Percentiles rank a stretch among this genome's conserved stretches.
Evolutionary conservation across 192 early-diverging fungal species (phyloP).

Genomic region (Coemansia sp.): DNA sequence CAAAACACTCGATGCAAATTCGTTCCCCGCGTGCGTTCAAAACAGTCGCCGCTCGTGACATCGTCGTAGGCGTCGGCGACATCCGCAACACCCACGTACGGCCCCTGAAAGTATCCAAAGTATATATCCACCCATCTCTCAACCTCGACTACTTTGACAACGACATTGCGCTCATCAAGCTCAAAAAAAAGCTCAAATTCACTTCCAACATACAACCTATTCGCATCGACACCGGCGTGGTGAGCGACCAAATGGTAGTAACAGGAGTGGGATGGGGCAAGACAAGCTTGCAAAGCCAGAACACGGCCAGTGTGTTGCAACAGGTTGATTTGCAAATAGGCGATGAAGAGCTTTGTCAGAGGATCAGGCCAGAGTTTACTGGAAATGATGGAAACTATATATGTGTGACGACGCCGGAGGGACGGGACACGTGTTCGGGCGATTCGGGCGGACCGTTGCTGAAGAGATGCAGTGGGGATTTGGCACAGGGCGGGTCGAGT

Average conservation of each 20-base stretch:
- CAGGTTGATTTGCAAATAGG: constrained; percentile 33
- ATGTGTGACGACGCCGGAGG: constrained; percentile 50
- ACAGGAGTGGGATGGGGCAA: constrained; percentile 55
- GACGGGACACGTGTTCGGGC: constrained; percentile 48
- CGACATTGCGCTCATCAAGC: constrained; percentile 54
- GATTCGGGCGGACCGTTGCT: constrained; percentile 48
- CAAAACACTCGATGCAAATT: neutral
- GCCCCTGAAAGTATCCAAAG: constrained; percentile 25
- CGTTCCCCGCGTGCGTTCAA: neutral
- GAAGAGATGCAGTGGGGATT: constrained; percentile 40
- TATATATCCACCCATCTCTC: constrained; percentile 34
- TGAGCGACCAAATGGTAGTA: constrained; percentile 28
- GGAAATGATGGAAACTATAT: constrained; percentile 48
- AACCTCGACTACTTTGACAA: constrained; percentile 52
- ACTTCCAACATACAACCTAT: constrained; percentile 37
- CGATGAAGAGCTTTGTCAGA: constrained; percentile 24
- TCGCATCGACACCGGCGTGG: constrained; percentile 27
- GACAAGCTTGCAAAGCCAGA: constrained; percentile 20
- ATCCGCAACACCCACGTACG: constrained; percentile 8
- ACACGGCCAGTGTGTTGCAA: constrained; percentile 26
- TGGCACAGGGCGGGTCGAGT: no score
- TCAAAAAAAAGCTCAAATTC: constrained; percentile 37
- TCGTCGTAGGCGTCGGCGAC: constrained; percentile 38
- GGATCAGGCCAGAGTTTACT: constrained; percentile 21
- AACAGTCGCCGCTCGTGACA: constrained; percentile 21